phyloP scores from a whole-genome alignment of 208 protist species.

The Leishmania martiniquensis region DNA sequence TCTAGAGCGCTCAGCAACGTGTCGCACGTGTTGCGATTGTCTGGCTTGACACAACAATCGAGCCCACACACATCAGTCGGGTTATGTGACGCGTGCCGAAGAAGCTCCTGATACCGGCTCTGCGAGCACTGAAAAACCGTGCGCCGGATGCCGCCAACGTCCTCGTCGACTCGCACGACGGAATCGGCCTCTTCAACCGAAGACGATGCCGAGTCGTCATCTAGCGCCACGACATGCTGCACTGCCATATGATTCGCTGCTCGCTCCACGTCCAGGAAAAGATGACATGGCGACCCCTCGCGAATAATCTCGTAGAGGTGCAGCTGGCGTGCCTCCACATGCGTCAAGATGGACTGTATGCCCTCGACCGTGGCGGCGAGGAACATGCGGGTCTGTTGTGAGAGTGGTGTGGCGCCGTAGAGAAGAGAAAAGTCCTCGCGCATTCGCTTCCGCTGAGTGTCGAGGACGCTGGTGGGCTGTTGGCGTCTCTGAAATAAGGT shows the following conservation, averaged over 20 bases:
- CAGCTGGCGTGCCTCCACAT: constrained; percentile 53
- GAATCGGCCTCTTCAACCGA: constrained; percentile 18
- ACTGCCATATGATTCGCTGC: constrained; percentile 42
- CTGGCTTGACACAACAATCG: constrained; percentile 46
- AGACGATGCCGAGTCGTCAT: constrained; percentile 28
- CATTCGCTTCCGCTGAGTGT: constrained; percentile 6
- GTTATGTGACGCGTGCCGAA: background rate
- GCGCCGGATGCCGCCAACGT: background rate
- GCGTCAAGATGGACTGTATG: constrained; percentile 30
- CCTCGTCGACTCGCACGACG: constrained; percentile 20
- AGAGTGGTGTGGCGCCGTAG: constrained; percentile 66
- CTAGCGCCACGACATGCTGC: constrained; percentile 20
- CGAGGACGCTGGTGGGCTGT: background rate
- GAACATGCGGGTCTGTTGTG: constrained; percentile 74
- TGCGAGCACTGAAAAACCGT: constrained; percentile 12
- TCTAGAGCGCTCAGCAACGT: constrained; percentile 53
- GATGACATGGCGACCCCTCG: constrained; percentile 61
- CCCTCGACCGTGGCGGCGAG: constrained; percentile 57
- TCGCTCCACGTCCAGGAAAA: constrained; percentile 91
- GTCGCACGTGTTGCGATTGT: constrained; percentile 42
- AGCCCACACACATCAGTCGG: constrained; percentile 45
- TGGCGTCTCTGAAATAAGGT: constrained; percentile 7
- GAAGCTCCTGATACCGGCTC: constrained; percentile 23
- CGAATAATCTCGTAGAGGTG: constrained; percentile 91
- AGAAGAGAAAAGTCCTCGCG: constrained; percentile 64